Conservation (phyloP, 2,329 filamentous ascomycete genomes). For the Microdochium trichocladiopsis region DNA sequence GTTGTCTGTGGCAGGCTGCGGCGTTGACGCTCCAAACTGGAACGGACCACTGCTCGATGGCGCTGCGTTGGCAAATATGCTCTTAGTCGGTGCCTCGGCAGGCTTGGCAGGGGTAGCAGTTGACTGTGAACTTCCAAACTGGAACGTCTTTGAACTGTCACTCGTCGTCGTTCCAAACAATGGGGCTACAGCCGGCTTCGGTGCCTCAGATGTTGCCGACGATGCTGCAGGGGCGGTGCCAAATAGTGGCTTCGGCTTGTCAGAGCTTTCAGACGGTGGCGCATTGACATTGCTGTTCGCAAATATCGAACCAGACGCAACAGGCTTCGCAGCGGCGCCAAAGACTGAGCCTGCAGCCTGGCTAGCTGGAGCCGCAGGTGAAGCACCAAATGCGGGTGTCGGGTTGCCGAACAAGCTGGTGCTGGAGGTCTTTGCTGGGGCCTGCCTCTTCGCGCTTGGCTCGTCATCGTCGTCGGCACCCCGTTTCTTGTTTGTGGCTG, state of each 20-base stretch:
- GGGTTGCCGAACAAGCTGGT: neutral
- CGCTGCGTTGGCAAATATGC: neutral
- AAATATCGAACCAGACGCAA: conserved; percentile 3
- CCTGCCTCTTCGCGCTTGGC: neutral
- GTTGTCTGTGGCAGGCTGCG: conserved; percentile 26
- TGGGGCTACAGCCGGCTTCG: conserved; percentile 26
- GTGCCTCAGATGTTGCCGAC: conserved; percentile 22
- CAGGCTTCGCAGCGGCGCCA: conserved; percentile 8
- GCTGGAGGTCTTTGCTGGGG: neutral
- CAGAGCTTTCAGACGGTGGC: conserved; percentile 15
- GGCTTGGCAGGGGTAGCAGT: neutral
- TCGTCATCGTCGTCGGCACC: neutral
- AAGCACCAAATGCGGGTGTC: neutral
- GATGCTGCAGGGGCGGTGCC: conserved; percentile 6
- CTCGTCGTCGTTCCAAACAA: neutral
- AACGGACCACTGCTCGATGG: neutral
- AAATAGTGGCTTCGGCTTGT: conserved; percentile 24
- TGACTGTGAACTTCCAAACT: neutral
- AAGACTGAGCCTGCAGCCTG: conserved; percentile 6
- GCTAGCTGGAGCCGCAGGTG: neutral
- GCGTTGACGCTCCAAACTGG: conserved; percentile 9
- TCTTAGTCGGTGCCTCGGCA: neutral
- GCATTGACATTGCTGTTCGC: neutral
- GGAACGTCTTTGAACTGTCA: neutral
- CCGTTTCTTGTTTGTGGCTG: conserved; percentile 3